Conservation (phyloP, 208 protist species). For the Trypanosoma cruzi region DNA sequence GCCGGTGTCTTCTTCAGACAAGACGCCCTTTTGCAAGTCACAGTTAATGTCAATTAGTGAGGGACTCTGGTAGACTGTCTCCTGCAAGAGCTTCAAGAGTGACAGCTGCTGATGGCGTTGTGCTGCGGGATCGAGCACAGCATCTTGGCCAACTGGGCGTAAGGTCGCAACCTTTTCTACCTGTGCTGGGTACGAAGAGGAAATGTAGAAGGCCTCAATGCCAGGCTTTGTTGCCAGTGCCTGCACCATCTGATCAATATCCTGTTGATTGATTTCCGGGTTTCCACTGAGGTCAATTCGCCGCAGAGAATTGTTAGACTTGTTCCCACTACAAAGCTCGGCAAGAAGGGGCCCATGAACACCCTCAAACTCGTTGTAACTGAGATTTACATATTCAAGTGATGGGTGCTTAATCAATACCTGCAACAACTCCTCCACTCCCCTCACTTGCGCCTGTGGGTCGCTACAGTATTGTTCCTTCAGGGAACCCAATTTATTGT, state of each 20-base stretch:
- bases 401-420: slow-evolving; percentile 38
- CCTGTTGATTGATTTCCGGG: slow-evolving; percentile 32
- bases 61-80: slow-evolving; percentile 24
- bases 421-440: slow-evolving; percentile 37
- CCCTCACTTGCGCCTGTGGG: slow-evolving; percentile 30
- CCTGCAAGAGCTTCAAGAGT: slow-evolving; percentile 38
- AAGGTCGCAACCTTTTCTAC: slow-evolving; percentile 1
- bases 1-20: slow-evolving; percentile 17
- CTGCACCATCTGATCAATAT: slow-evolving; percentile 33
- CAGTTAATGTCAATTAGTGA: slow-evolving; percentile 47
- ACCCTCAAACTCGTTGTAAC: slow-evolving; percentile 71
- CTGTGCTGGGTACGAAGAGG: slow-evolving; percentile 20
- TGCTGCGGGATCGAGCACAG: slow-evolving; percentile 16
- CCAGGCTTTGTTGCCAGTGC: slow-evolving; percentile 26
- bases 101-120: slow-evolving; percentile 15
- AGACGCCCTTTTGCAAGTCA: slow-evolving; percentile 16
- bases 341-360: slow-evolving; percentile 51
- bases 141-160: slow-evolving; percentile 19
- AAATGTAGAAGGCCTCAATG: slow-evolving; percentile 50
- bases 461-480: slow-evolving; percentile 40
- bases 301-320: slow-evolving; percentile 25
- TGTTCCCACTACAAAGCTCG: slow-evolving; percentile 16
- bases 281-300: slow-evolving; percentile 48
- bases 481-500: slow-evolving; percentile 73
- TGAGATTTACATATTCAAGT: slow-evolving; percentile 54